Percentiles rank a stretch among this genome's conserved stretches.
These are phyloP conservation scores for Ophiostoma sp. DNA, from an alignment of 2,329 filamentous ascomycete genomes.

Conservation along the genomic window DNA sequence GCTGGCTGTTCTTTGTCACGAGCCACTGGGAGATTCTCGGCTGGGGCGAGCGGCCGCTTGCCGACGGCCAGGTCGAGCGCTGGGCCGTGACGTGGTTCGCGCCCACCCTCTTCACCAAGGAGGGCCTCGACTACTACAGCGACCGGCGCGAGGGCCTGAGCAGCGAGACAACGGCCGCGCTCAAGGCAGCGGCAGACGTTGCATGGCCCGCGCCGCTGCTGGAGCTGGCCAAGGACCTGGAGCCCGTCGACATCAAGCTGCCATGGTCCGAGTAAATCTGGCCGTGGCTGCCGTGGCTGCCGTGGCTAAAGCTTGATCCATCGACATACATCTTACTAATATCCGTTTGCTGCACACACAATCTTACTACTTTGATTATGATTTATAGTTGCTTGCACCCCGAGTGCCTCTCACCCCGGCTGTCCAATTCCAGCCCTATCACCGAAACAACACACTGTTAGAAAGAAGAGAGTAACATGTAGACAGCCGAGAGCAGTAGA, in stretches of 20 bases:
- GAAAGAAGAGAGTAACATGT: neutral
- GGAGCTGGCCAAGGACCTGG: conserved; percentile 46
- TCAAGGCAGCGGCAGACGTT: conserved; percentile 34
- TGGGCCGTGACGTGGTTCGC: conserved; percentile 85
- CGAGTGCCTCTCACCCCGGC: neutral
- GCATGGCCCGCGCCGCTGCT: conserved; percentile 47
- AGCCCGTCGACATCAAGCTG: conserved; percentile 46
- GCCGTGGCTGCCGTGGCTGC: no score
- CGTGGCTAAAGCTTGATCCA: no score
- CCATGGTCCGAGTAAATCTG: conserved; percentile 41
- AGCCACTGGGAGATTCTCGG: conserved; percentile 79
- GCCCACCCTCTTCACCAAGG: conserved; percentile 75
- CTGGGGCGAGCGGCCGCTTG: conserved; percentile 54
- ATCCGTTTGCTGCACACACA: neutral
- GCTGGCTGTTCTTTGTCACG: conserved; percentile 64
- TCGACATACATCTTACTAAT: neutral
- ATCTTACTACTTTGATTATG: neutral
- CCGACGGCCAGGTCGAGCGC: conserved; percentile 42
- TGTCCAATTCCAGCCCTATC: neutral
- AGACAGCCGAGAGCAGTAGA: neutral
- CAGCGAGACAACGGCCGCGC: conserved; percentile 39
- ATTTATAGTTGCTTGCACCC: neutral
- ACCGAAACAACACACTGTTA: neutral
- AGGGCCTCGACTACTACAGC: conserved; percentile 74
- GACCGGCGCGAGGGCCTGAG: conserved; percentile 56